Percentiles rank a stretch among this genome's conserved stretches.
Evolutionary conservation across 2,329 filamentous ascomycete genomes (phyloP).

Genomic region (Knoxdaviesia capensis): DNA sequence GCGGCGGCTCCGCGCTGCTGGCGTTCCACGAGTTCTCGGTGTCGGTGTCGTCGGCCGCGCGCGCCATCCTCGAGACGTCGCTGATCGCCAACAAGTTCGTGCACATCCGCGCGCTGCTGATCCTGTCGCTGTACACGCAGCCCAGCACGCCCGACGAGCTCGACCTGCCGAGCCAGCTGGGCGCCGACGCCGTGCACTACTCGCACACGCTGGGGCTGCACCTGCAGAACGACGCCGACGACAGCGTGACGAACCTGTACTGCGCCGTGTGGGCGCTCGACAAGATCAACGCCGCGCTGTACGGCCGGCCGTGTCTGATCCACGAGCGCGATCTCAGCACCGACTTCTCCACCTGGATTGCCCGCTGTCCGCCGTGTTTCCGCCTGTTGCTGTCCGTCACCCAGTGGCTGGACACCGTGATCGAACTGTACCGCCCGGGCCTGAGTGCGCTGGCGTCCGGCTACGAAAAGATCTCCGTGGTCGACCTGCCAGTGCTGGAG

Average conservation of each 20-base stretch:
- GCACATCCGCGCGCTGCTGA: conserved; percentile 30
- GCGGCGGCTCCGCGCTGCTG: conserved; percentile 15
- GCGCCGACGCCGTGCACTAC: conserved; percentile 33
- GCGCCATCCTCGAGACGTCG: conserved; percentile 29
- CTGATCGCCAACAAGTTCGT: conserved; percentile 32
- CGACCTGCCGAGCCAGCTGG: conserved; percentile 31
- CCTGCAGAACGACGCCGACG: conserved; percentile 20
- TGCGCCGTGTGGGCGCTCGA: conserved; percentile 42
- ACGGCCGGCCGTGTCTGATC: conserved; percentile 37
- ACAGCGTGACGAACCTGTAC: conserved; percentile 28
- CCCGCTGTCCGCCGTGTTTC: conserved; percentile 31
- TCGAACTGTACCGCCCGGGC: conserved; percentile 37
- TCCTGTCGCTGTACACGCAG: conserved; percentile 39
- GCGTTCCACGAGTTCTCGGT: conserved; percentile 26
- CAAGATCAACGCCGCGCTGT: conserved; percentile 35
- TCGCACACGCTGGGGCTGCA: conserved; percentile 35
- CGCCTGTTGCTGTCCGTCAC: conserved; percentile 34
- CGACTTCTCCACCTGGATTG: conserved; percentile 28
- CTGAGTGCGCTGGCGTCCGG: conserved; percentile 19
- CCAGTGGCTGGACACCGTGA: conserved; percentile 34
- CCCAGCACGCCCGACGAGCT: conserved; percentile 30
- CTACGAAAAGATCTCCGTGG: conserved; percentile 21
- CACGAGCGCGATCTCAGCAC: conserved; percentile 39
- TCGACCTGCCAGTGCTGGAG: conserved; percentile 35
- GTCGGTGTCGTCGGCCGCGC: conserved; percentile 24